Percentiles rank a stretch among this genome's conserved stretches.
phyloP scores from a whole-genome alignment of 768 basidiomycete species.

The Kondoa subrosea region DNA sequence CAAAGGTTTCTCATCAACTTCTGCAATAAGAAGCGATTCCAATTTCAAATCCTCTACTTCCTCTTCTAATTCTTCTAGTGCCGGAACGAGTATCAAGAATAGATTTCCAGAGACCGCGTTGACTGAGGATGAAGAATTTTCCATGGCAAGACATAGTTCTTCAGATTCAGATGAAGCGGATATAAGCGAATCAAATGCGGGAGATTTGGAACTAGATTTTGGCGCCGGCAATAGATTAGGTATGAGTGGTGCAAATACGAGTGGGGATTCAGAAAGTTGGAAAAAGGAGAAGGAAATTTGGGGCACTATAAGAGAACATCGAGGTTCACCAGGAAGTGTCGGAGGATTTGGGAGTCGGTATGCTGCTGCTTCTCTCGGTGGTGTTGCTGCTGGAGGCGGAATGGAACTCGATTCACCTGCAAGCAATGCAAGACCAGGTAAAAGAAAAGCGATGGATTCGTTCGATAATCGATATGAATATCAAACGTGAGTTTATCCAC shows the following conservation, averaged over 20 bases:
- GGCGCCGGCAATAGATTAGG: conserved; percentile 1
- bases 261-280: neutral
- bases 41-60: neutral
- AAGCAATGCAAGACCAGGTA: conserved; percentile 17
- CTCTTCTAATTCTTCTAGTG: neutral
- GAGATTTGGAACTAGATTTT: neutral
- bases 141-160: neutral
- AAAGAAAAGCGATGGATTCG: conserved; percentile 21
- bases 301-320: neutral
- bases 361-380: neutral
- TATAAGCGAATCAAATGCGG: neutral
- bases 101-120: conserved; percentile 15
- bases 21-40: neutral
- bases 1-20: neutral
- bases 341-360: conserved; percentile 1
- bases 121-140: conserved; percentile 12
- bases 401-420: conserved; percentile 18
- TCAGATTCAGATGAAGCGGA: conserved; percentile 11
- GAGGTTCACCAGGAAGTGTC: neutral
- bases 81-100: conserved; percentile 10
- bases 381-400: neutral
- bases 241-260: conserved; percentile 4
- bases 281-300: conserved; percentile 3
- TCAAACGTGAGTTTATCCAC: neutral
- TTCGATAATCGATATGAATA: too few species aligned